Base-by-base conservation (phyloP, 805 yeast genomes). In the Candida boidinii region DNA sequence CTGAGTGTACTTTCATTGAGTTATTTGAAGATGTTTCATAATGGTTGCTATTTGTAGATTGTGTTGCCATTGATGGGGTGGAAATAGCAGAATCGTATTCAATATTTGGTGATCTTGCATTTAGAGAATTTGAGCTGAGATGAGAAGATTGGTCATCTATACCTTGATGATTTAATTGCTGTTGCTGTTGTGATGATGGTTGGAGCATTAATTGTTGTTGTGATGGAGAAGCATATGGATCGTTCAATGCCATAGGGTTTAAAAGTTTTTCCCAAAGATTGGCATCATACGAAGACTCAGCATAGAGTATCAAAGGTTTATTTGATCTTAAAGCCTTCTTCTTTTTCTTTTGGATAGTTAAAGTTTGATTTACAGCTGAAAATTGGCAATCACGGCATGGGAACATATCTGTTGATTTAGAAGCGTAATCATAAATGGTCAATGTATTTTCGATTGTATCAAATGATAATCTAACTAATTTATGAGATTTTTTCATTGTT, bases 201-300 rank as follows among this genome's bases (percentile, higher is more conserved):
- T n/a, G n/a, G n/a, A n/a, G n/a, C n/a, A n/a, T n/a, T n/a, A n/a
- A n/a, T n/a, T n/a, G n/a, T n/a, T n/a, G n/a, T n/a, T n/a, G n/a
- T n/a, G n/a, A n/a, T n/a, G n/a, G n/a, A n/a, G n/a, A n/a, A n/a
- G n/a, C n/a, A n/a, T n/a, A n/a, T 12, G 25, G 7, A 12, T 6
- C 11, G 34, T 14, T 13, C 15, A 17, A 17, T 6, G 17, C 12
- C n/a, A n/a, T n/a, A n/a, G n/a, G n/a, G n/a, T n/a, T n/a, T 2
- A 46, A 39, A 17, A 40, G 4, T 29, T 41, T 36, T 32, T 27
- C 30, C 57, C 60, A 48, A 6, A 48, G 48, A 17, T 45, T 48
- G 7, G 56, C 58, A 48, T 86, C 95, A 18, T 64, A 68, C 28
- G 80, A 80, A 7, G 80, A 75, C 51, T 87, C 94, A 2, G 92